Evolutionary conservation across 2,329 filamentous ascomycete genomes (phyloP).

Genomic region (Beauveria scarabaeidicola): DNA sequence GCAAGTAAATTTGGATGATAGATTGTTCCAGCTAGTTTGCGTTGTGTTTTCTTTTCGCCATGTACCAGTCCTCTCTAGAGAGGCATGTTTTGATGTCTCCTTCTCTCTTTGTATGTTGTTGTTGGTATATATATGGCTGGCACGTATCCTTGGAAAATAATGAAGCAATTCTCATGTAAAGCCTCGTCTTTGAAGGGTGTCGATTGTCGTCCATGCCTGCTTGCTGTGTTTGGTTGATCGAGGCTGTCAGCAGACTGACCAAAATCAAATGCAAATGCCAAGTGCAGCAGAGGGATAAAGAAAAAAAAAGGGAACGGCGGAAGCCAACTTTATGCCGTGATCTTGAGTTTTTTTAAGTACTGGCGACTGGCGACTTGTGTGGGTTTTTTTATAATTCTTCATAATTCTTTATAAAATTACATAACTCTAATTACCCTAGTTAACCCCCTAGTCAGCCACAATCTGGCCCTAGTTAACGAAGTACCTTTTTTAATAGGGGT

Average conservation of each 20-base stretch:
- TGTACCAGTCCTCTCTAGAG: constrained; percentile 19
- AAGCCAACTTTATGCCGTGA: constrained; percentile 2
- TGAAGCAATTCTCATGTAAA: constrained; percentile 9
- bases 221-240: neutral
- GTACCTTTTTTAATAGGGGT: too few species aligned
- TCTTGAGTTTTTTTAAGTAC: too few species aligned
- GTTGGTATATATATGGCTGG: constrained; percentile 38
- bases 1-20: constrained; percentile 2
- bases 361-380: too few species aligned
- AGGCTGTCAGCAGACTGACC: neutral
- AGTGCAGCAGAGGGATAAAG: neutral
- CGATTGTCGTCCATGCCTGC: neutral
- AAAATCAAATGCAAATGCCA: too few species aligned
- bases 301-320: neutral
- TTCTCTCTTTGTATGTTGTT: constrained; percentile 21
- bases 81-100: constrained; percentile 19
- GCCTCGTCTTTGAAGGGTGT: neutral
- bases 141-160: constrained; percentile 23
- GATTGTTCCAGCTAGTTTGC: constrained; percentile 17
- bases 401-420: too few species aligned
- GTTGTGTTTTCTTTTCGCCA: constrained; percentile 17
- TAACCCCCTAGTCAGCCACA: too few species aligned
- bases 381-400: too few species aligned
- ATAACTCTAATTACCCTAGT: too few species aligned
- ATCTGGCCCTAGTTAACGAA: too few species aligned